Conservation (phyloP, 108 stramenopile species). For the Hondaea fermentalgiana region DNA sequence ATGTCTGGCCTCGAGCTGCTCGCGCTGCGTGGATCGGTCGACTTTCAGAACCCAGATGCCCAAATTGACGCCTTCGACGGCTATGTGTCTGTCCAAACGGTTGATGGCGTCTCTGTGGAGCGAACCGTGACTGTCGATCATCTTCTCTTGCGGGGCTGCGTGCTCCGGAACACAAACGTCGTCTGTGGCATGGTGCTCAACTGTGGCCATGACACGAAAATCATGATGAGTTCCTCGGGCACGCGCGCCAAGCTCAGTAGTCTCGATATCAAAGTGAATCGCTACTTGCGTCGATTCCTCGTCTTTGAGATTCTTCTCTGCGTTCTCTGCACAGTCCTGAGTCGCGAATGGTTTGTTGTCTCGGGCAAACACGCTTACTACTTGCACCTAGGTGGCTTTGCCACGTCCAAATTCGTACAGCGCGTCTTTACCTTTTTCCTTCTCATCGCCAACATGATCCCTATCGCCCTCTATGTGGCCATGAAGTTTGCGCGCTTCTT, state of each 20-base stretch:
- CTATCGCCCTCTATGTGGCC: slow-evolving; percentile 56
- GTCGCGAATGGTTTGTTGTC: background rate
- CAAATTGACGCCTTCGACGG: slow-evolving; percentile 36
- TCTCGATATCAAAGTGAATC: slow-evolving; percentile 35
- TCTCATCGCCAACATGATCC: slow-evolving; percentile 55
- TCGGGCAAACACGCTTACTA: background rate
- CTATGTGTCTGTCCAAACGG: background rate
- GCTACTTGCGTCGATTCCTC: slow-evolving; percentile 31
- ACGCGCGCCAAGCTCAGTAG: slow-evolving; percentile 13
- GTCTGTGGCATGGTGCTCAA: slow-evolving; percentile 43
- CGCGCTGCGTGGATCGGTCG: background rate
- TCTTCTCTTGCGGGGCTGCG: slow-evolving; percentile 47
- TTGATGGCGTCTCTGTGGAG: background rate
- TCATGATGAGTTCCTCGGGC: slow-evolving; percentile 42
- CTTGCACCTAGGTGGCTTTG: background rate
- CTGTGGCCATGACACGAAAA: slow-evolving; percentile 50
- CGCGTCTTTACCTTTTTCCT: slow-evolving; percentile 49
- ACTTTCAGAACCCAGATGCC: slow-evolving; percentile 41
- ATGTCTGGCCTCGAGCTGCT: background rate
- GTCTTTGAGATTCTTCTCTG: slow-evolving; percentile 25
- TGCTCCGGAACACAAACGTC: slow-evolving; percentile 45
- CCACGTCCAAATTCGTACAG: slow-evolving; percentile 4
- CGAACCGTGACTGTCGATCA: slow-evolving; percentile 16
- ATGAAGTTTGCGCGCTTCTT: slow-evolving; percentile 49
- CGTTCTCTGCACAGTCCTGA: slow-evolving; percentile 30